Conservation (phyloP, 768 basidiomycete species). For the Lactifluus rugatus region DNA sequence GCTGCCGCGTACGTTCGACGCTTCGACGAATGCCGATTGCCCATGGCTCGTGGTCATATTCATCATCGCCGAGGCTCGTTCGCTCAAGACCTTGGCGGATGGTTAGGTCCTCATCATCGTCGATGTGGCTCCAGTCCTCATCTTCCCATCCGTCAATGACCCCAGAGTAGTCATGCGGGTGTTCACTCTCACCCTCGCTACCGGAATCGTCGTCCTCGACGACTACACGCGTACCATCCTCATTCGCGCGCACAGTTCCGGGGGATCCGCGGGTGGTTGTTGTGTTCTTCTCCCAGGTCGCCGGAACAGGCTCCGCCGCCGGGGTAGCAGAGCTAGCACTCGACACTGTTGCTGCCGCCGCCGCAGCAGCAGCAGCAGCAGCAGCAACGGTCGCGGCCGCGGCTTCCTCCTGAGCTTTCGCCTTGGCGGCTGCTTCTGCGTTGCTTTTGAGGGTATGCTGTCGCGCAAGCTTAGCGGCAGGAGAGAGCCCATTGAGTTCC, state of each 20-base stretch:
- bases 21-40: slow-evolving; percentile 64
- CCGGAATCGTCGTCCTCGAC: slow-evolving; percentile 60
- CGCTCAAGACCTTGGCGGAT: slow-evolving; percentile 53
- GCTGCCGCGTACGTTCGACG: slow-evolving; percentile 53
- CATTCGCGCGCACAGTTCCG: slow-evolving; percentile 37
- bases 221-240: slow-evolving; percentile 56
- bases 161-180: slow-evolving; percentile 30
- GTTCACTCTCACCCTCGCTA: slow-evolving; percentile 37
- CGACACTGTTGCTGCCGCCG: slow-evolving; percentile 23
- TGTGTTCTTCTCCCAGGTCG: slow-evolving; percentile 81
- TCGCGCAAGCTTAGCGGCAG: slow-evolving; percentile 80
- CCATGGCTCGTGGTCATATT: slow-evolving; percentile 63
- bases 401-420: slow-evolving; percentile 48
- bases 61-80: slow-evolving; percentile 42
- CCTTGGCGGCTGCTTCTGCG: slow-evolving; percentile 64
- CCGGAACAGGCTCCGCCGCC: slow-evolving; percentile 28
- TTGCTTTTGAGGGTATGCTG: slow-evolving; percentile 89
- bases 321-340: slow-evolving; percentile 26
- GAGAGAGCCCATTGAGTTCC: slow-evolving; percentile 67
- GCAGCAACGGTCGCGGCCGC: slow-evolving; percentile 27
- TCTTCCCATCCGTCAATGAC: slow-evolving; percentile 60
- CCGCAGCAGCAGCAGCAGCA: slow-evolving; percentile 21
- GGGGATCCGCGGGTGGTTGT: slow-evolving; percentile 46
- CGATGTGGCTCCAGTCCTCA: slow-evolving; percentile 65
- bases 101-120: slow-evolving; percentile 64